Evolutionary conservation across 1,139 yeast species (phyloP).

Genomic region (Candida neerlandica): DNA sequence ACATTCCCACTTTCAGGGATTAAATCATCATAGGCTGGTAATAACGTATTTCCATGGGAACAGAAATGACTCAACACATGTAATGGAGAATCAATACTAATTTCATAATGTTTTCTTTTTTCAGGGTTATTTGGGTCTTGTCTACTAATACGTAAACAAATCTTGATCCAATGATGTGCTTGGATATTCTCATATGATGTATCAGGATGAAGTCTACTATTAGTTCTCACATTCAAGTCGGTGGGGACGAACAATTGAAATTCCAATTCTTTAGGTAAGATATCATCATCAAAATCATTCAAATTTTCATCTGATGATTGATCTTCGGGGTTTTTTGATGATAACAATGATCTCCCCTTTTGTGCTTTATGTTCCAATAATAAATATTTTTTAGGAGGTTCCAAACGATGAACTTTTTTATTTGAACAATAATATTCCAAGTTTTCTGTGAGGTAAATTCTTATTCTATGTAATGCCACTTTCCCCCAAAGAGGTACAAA

Average conservation of each 20-base stretch:
- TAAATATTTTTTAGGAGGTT: conserved; percentile 80
- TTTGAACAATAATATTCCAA: conserved; percentile 85
- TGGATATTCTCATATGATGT: conserved; percentile 77
- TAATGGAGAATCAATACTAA: conserved; percentile 88
- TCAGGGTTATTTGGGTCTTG: conserved; percentile 55
- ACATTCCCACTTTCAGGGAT: conserved; percentile 9
- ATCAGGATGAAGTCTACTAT: conserved; percentile 68
- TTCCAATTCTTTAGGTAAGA: conserved; percentile 67
- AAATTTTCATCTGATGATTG: conserved; percentile 16
- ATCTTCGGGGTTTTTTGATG: conserved; percentile 15
- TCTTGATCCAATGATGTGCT: conserved; percentile 92
- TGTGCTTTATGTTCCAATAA: conserved; percentile 78
- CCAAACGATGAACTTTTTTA: conserved; percentile 87
- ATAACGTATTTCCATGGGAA: conserved; percentile 71
- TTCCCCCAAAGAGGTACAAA: conserved; percentile 82
- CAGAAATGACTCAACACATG: conserved; percentile 68
- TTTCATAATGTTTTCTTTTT: conserved; percentile 84
- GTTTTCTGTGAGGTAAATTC: conserved; percentile 85
- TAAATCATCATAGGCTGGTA: conserved; percentile 55
- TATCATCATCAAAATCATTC: conserved; percentile 40
- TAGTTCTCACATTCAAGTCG: conserved; percentile 48
- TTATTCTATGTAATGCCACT: conserved; percentile 80
- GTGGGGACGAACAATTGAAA: conserved; percentile 83
- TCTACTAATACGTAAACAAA: conserved; percentile 76
- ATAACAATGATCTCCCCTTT: conserved; percentile 46